These are phyloP conservation scores for Dactylis glomerata DNA, from an alignment of 176 grass and related monocot species.

Conservation along the genomic window DNA sequence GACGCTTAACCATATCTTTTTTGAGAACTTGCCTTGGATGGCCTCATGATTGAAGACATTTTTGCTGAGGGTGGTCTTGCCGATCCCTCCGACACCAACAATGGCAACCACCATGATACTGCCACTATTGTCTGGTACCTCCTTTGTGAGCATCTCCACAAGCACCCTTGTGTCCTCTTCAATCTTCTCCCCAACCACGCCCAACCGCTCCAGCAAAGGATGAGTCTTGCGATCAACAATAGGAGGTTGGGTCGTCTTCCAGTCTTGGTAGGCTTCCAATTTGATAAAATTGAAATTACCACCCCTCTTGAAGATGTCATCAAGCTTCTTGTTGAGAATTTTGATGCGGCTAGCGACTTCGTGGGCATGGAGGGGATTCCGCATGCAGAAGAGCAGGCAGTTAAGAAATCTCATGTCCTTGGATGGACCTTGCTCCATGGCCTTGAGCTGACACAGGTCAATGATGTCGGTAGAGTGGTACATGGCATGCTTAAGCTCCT, in stretches of 20 bases:
- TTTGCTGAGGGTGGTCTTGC: not conserved
- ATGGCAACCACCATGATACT: not conserved
- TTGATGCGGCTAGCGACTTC: not conserved
- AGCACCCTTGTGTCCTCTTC: not conserved
- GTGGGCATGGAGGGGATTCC: not conserved
- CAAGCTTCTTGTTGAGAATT: not conserved
- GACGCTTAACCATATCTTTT: not conserved
- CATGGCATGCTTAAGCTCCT: not conserved
- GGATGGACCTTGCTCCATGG: not conserved
- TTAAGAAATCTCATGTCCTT: not conserved
- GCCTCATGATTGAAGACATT: not conserved
- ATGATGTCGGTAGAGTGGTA: not conserved
- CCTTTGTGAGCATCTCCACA: not conserved
- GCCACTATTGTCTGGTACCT: not conserved
- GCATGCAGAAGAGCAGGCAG: not conserved
- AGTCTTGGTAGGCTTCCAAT: not conserved
- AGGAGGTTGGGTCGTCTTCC: not conserved
- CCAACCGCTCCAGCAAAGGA: not conserved
- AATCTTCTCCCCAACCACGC: not conserved
- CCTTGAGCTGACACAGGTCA: not conserved
- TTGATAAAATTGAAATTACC: not conserved
- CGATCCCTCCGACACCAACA: not conserved
- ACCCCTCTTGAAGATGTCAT: not conserved
- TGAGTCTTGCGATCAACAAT: not conserved
- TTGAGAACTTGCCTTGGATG: not conserved